phyloP scores from a whole-genome alignment of 2,329 filamentous ascomycete species.

The Incumbomyces lentus region DNA sequence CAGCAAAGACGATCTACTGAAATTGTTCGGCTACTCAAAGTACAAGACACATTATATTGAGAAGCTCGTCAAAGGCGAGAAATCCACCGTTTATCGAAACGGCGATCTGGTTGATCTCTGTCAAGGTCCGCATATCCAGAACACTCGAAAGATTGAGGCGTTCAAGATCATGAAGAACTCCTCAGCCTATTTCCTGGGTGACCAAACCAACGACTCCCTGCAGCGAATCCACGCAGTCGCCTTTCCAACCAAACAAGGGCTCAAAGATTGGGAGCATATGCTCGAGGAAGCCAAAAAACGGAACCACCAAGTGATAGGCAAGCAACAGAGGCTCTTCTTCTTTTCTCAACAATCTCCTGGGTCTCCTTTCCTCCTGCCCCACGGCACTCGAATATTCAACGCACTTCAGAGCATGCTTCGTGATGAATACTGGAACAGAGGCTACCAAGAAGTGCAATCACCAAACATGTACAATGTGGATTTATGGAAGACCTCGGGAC shows the following conservation, averaged over 20 bases:
- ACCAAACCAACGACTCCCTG: slow-evolving; percentile 85
- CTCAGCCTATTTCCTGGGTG: slow-evolving; percentile 84
- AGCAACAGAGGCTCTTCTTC: slow-evolving; percentile 95
- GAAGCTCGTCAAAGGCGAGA: slow-evolving; percentile 77
- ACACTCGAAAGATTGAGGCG: slow-evolving; percentile 86
- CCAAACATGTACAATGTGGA: slow-evolving; percentile 94
- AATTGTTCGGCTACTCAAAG: slow-evolving; percentile 97
- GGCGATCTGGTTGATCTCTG: slow-evolving; percentile 92
- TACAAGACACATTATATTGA: slow-evolving; percentile 98
- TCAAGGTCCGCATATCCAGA: slow-evolving; percentile 85
- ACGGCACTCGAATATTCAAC: slow-evolving; percentile 90
- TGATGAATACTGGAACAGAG: slow-evolving; percentile 82
- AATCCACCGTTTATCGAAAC: slow-evolving; percentile 87
- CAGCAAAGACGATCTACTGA: slow-evolving; percentile 79
- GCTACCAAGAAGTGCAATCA: slow-evolving; percentile 88
- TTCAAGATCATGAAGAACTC: slow-evolving; percentile 85
- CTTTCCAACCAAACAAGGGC: slow-evolving; percentile 91
- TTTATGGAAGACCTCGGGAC: slow-evolving; percentile 88
- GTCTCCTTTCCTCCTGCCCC: slow-evolving; percentile 82
- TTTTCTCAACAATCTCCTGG: slow-evolving; percentile 92
- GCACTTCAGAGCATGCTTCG: slow-evolving; percentile 71
- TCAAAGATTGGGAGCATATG: slow-evolving; percentile 88
- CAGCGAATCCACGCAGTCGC: slow-evolving; percentile 95
- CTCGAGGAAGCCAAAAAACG: slow-evolving; percentile 96
- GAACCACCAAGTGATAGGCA: slow-evolving; percentile 86